Conservation (phyloP, 805 yeast species). For the Wickerhamomyces kurtzmanii region DNA sequence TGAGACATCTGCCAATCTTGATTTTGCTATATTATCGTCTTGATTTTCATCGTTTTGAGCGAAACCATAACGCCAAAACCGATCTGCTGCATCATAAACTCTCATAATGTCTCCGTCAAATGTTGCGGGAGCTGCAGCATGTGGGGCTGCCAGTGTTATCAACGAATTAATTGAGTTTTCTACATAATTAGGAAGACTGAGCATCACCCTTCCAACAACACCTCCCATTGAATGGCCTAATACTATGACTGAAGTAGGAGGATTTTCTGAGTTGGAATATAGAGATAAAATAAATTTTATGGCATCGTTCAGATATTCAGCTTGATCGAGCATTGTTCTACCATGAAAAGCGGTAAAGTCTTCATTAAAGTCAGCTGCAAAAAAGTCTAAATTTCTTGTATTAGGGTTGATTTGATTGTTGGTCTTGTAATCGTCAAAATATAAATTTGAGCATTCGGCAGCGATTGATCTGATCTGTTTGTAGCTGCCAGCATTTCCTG, state of each 20-base stretch:
- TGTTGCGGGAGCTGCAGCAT: conserved; percentile 84
- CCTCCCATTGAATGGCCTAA: conserved; percentile 98
- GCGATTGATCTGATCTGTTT: conserved; percentile 90
- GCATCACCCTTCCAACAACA: conserved; percentile 78
- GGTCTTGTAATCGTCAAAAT: conserved; percentile 24
- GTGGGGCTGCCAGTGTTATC: conserved; percentile 84
- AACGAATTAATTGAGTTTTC: conserved; percentile 73
- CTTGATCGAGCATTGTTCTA: conserved; percentile 84
- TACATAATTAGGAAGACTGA: conserved; percentile 67
- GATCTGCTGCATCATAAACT: conserved; percentile 64
- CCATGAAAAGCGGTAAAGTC: conserved; percentile 97
- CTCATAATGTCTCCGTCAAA: conserved; percentile 82
- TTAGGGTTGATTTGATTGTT: conserved; percentile 14
- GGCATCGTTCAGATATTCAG: conserved; percentile 88
- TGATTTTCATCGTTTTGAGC: conserved; percentile 3
- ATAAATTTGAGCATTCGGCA: conserved; percentile 57
- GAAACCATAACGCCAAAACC: conserved; percentile 70
- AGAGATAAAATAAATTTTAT: conserved; percentile 62
- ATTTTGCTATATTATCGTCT: conserved; percentile 24
- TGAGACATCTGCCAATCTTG: conserved; percentile 47
- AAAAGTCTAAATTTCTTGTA: conserved; percentile 61
- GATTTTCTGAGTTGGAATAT: conserved; percentile 30
- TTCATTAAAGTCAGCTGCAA: conserved; percentile 89
- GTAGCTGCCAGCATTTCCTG: conserved; percentile 96
- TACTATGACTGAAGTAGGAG: conserved; percentile 65